phyloP scores from a whole-genome alignment of 148 eudicot genomes.

The Salicornia ramosissima region DNA sequence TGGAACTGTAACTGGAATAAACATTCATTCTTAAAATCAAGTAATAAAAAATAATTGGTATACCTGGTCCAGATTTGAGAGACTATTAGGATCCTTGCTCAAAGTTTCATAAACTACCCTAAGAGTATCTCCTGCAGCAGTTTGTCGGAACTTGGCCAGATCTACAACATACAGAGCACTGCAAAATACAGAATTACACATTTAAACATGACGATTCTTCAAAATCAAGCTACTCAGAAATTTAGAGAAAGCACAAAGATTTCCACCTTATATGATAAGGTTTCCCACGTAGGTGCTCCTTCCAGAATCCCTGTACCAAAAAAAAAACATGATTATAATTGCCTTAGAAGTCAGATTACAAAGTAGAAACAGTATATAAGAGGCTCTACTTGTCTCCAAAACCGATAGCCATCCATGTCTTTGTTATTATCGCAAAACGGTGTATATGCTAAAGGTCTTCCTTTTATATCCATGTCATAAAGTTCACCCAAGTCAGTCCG shows the following conservation, averaged over 20 bases:
- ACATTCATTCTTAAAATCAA: too few relatives aligned
- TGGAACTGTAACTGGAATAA: too few relatives aligned
- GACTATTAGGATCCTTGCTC: conserved; percentile 99
- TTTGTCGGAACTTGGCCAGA: conserved; percentile 84
- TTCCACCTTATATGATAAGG: conserved; percentile 91
- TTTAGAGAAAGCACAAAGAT: neutral
- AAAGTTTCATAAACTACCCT: conserved; percentile 92
- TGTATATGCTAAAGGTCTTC: conserved; percentile 87
- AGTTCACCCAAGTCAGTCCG: conserved; percentile 97
- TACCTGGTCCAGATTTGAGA: conserved; percentile 96
- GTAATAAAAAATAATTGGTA: conserved; percentile 19
- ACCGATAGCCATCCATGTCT: conserved; percentile 96
- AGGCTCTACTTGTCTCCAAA: conserved; percentile 80
- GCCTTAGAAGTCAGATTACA: neutral
- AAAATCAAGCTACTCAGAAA: neutral
- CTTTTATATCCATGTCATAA: conserved; percentile 96
- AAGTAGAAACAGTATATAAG: neutral
- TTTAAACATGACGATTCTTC: conserved; percentile 21
- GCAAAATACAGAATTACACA: conserved; percentile 29
- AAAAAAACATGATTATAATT: neutral
- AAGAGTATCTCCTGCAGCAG: conserved; percentile 90
- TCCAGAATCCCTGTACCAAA: conserved; percentile 86
- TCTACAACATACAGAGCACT: conserved; percentile 97
- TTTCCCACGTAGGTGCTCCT: conserved; percentile 87
- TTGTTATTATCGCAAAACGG: conserved; percentile 95